Conservation (phyloP, 805 yeast species). For the Diddensiella santjacobensis region DNA sequence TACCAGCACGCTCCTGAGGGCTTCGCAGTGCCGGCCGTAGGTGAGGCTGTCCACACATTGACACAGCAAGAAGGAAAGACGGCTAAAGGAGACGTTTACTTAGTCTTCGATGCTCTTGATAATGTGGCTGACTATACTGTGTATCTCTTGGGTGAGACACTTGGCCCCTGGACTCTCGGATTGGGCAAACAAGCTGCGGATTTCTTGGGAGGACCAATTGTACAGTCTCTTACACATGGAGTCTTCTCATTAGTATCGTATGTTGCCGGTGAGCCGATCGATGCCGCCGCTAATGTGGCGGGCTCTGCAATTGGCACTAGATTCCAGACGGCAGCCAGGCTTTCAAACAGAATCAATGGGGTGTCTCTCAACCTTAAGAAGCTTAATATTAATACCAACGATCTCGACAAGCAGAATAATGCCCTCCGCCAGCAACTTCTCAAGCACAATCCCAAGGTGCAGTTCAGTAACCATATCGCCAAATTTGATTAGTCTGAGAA, state of each 20-base stretch:
- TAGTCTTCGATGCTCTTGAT: constrained; percentile 11
- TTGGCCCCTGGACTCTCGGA: constrained; percentile 13
- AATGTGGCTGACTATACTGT: constrained; percentile 16
- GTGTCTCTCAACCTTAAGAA: constrained; percentile 3
- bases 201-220: constrained; percentile 14
- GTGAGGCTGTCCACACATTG: constrained; percentile 6
- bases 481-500: not conserved
- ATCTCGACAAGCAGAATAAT: constrained; percentile 1
- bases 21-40: constrained; percentile 6
- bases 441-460: not conserved
- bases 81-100: constrained; percentile 13
- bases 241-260: constrained; percentile 16
- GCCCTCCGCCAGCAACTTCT: not conserved
- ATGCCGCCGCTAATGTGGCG: not conserved
- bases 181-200: constrained; percentile 8
- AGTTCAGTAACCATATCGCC: not conserved
- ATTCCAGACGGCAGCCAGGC: not conserved
- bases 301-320: not conserved
- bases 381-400: constrained; percentile 1
- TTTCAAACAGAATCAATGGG: constrained; percentile 7
- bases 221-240: constrained; percentile 17
- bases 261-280: constrained; percentile 11
- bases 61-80: constrained; percentile 11
- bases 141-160: constrained; percentile 5
- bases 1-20: constrained; percentile 15